These are phyloP conservation scores for Tuber indicum DNA, from an alignment of 495 filamentous ascomycete species.

Conservation along the genomic window DNA sequence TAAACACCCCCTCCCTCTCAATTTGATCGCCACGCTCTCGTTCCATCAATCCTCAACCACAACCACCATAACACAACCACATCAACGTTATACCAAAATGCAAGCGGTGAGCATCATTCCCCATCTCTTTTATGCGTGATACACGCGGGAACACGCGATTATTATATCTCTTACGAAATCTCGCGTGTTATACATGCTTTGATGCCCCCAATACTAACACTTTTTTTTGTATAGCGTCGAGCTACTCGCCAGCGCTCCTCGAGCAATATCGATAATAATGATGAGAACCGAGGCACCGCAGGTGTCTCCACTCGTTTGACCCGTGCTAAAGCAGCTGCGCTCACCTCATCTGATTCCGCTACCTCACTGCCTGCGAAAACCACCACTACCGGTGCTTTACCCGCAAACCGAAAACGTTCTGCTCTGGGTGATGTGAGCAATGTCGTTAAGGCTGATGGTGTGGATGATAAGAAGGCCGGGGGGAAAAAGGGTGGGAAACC, in stretches of 20 bases:
- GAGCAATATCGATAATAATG: slow-evolving; percentile 74
- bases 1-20: slow-evolving; percentile 10
- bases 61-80: slow-evolving; percentile 17
- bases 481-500: slow-evolving; percentile 51
- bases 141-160: slow-evolving; percentile 26
- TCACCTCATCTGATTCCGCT: slow-evolving; percentile 63
- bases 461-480: slow-evolving; percentile 51
- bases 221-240: slow-evolving; percentile 39
- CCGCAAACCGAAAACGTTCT: slow-evolving; percentile 57
- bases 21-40: slow-evolving; percentile 21
- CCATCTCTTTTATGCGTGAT: slow-evolving; percentile 6
- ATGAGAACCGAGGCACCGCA: slow-evolving; percentile 64
- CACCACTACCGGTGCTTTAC: slow-evolving; percentile 46
- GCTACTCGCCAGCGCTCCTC: slow-evolving; percentile 55
- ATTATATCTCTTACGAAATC: slow-evolving; percentile 9
- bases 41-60: slow-evolving; percentile 12
- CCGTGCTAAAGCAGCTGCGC: slow-evolving; percentile 71
- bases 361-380: slow-evolving; percentile 63
- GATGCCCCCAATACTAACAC: slow-evolving; percentile 34
- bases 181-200: slow-evolving; percentile 41
- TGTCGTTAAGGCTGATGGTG: slow-evolving; percentile 66
- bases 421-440: slow-evolving; percentile 94
- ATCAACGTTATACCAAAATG: slow-evolving; percentile 19
- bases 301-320: slow-evolving; percentile 66
- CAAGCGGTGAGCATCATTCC: slow-evolving; percentile 25